Base-by-base conservation (phyloP, 108 stramenopile species). In the Cyclostephanos invisitatus region DNA sequence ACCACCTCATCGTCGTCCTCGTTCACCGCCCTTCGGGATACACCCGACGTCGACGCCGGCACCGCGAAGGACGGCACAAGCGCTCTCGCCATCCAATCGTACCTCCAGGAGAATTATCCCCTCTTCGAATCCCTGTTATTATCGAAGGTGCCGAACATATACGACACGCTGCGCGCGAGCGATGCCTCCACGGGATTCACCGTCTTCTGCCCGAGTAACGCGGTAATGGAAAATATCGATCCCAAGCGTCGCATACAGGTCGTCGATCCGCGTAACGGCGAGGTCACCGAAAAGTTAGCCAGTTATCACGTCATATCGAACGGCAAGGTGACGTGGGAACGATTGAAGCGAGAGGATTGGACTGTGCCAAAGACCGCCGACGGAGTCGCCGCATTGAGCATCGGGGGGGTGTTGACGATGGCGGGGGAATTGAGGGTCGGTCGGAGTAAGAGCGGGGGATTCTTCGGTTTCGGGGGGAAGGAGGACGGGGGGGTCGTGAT, bases 401-500 rank as follows among this genome's bases (percentile, higher is more conserved):
- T 81, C 46, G 80, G 80, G 10, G 80, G 80, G 7, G 71, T 81
- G 18, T 22, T 77, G n/a, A 81, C 80, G 6, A 17, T 76, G 37
- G 80, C 70, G 7, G 80, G 80, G 24, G 80, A 81, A 36, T 72
- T 81, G 47, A 36, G 75, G 14, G 80, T 81, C 57, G 80, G 80
- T 14, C 61, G 80, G 24, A 54, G 53, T n/a, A 81, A 81, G 53
- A 73, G 57, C 29, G 80, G 80, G 22, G 80, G 80, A 22, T 72
- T 81, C 21, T 18, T 81, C 51, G 80, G 80, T 4, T 73, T 64
- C 7, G 80, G 80, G 8, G 80, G 75, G 20, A 81, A 54, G 80
- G 75, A 81, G 42, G 80, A 81, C 48, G 80, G 80, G 18, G 80
- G 80, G 10, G 80, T 77, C 42, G 80, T 81, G 0, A 77, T 81